Evolutionary conservation across 345 rosid genomes (phyloP).

Genomic region (Hibiscus tridactylites): DNA sequence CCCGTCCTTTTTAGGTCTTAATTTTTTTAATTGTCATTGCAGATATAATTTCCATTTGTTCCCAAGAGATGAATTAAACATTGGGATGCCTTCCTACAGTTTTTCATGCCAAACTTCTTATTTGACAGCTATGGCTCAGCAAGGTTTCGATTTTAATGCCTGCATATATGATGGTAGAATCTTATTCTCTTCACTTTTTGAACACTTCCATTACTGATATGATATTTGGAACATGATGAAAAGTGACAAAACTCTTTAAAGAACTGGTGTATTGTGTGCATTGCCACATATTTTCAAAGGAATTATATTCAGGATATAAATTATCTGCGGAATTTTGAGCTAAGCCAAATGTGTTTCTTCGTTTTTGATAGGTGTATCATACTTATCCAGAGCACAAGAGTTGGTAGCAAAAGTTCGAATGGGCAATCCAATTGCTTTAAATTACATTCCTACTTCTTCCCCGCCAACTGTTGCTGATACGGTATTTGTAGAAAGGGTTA

Average conservation of each 20-base stretch:
- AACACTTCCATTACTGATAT: neutral
- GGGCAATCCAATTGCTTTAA: constrained; percentile 42
- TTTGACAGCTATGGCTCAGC: constrained; percentile 63
- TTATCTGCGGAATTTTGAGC: neutral
- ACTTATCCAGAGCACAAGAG: constrained; percentile 82
- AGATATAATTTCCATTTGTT: constrained; percentile 85
- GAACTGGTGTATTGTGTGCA: neutral
- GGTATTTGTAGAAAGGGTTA: constrained; percentile 55
- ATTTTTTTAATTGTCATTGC: constrained; percentile 20
- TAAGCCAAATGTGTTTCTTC: neutral
- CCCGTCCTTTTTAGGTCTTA: neutral
- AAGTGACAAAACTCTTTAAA: neutral
- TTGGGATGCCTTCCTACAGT: constrained; percentile 78
- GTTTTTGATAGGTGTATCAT: constrained; percentile 54
- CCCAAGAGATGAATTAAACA: constrained; percentile 70
- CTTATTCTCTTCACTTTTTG: neutral
- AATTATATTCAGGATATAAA: neutral
- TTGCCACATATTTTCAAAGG: neutral
- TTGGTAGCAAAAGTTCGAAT: constrained; percentile 43
- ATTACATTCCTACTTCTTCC: constrained; percentile 30
- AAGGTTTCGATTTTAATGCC: constrained; percentile 83
- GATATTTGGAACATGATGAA: neutral
- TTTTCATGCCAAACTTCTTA: constrained; percentile 71
- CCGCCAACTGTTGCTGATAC: constrained; percentile 58
- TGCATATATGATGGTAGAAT: constrained; percentile 70